Base-by-base conservation (phyloP, 805 yeast species). In the Wickerhamiella sorbophila region DNA sequence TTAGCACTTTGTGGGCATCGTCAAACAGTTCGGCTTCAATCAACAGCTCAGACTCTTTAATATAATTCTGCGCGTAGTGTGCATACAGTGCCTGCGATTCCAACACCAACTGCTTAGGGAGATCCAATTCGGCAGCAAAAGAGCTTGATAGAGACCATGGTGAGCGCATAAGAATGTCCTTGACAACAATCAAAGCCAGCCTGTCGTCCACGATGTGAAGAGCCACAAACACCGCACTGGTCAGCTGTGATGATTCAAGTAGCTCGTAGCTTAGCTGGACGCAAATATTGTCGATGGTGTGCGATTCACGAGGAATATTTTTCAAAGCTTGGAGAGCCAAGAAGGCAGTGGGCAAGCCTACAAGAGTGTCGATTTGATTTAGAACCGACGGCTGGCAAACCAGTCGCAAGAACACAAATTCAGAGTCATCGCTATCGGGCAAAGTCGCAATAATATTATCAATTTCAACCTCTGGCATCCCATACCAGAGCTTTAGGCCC, bases 51-150 rank as follows among this genome's bases (percentile, higher is more conserved):
- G 77, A 75, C 50, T 84, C 85, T 14, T 69, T 63, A 61, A 76
- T 65, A 49, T 64, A 70, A 39, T 79, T 70, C 2, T 71, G 74
- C 6, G 53, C 44, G 33, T 65, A 62, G 38, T 70, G 68, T 45
- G 74, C 72, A 31, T 67, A 59, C 17, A 72, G 61, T 0, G 95
- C 87, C 29, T 75, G 63, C 0, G 86, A 73, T 46, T 74, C 75
- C 50, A 67, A 64, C 35, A 63, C 59, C 31, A 79, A 59, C 1
- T 48, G 54, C 1, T 56, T 48, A 2, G 63, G 61, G 5, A 77
- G 49, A 14, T 57, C 60, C 1, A 63, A 55, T 5, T 41, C 46
- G 12, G 38, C 33, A 31, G 51, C 45, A 5, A 65, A 58, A 3
- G 50, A 48, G 37, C 54, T 54, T 19, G 67, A 61, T 29, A 32